Percentiles rank a stretch among this genome's conserved stretches.
Conservation (phyloP, 2,329 filamentous ascomycete genomes). For the Alternaria sp. region DNA sequence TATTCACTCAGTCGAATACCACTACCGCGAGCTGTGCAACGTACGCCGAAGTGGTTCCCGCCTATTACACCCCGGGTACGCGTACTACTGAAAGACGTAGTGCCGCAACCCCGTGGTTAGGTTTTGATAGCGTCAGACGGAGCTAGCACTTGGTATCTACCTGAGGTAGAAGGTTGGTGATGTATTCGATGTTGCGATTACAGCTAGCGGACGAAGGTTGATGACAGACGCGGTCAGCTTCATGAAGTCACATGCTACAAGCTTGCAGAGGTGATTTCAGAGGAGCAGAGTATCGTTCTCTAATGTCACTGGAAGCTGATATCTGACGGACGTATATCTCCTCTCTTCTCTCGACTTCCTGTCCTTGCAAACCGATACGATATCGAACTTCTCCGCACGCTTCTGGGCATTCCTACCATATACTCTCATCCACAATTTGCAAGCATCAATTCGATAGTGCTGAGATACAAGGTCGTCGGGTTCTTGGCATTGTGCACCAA, state of each 20-base stretch:
- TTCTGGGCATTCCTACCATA: neutral
- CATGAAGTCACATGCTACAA: neutral
- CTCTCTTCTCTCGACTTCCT: neutral
- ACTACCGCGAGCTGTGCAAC: slow-evolving; percentile 1
- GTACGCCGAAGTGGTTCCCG: slow-evolving; percentile 2
- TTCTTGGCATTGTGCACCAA: neutral
- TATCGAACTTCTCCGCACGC: neutral
- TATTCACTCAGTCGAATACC: neutral
- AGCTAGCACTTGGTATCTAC: slow-evolving; percentile 2
- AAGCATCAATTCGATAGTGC: neutral
- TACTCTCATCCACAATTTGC: neutral
- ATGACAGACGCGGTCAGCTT: neutral
- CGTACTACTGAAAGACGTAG: neutral
- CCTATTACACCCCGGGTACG: slow-evolving; percentile 2
- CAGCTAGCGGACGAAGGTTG: neutral
- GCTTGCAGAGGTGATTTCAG: neutral
- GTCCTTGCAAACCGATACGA: neutral
- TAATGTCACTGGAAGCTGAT: fast-evolving
- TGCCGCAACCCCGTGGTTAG: slow-evolving; percentile 9
- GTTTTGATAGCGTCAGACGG: slow-evolving; percentile 7
- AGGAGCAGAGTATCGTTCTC: neutral
- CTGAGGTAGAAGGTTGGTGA: neutral
- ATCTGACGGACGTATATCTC: neutral
- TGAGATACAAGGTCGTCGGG: neutral
- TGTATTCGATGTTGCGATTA: neutral